Base-by-base conservation (phyloP, 495 filamentous ascomycete species). In the Articulospora tetracladia region DNA sequence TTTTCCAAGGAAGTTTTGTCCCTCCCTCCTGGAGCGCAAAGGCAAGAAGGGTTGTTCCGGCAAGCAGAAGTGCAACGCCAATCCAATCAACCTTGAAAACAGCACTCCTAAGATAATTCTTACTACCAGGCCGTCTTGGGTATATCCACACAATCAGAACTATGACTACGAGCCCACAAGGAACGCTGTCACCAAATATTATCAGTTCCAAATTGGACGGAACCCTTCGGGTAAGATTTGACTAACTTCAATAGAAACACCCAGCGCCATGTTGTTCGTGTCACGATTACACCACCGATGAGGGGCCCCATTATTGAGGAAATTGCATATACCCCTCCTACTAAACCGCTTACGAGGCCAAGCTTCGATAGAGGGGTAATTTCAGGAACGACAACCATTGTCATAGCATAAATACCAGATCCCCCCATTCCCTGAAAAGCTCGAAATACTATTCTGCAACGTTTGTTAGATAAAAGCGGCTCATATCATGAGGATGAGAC, bases 11-110 rank as follows among this genome's bases (percentile, higher is more conserved):
- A 66, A 74, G 79, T 3, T 70, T 72, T n/a, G 70, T 66, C 0
- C 83, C 82, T 8, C 72, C 81, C 64, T 87, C 78, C 57, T 87
- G 79, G n/a, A 88, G 72, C 1, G 79, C 74, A 53, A 84, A 79
- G 0, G 86, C 75, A 0, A 85, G 64, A 7, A 88, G 70, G 13
- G 82, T 72, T 7, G 82, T 80, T 17, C 74, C 76, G 0, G 72
- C 68, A 23, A 87, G 73, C 1, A 84, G 70, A 3, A 86, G 62
- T 10, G 81, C 25, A 15, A 77, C 78, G 13, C 85, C 86, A 23
- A 83, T n/a, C 30, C 83, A 74, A 68, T 89, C 84, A 23, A 86
- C 11, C 48, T 60, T 22, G 56, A 30, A 46, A 32, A 60, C 1
- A 52, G 25, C n/a, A 44, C 39, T 39, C 17, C 47, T 20, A 53